A percentile compares a stretch with the other conserved stretches of the same genome.
phyloP scores from a whole-genome alignment of 2,329 filamentous ascomycete species.

The Fusarium keratoplasticum region DNA sequence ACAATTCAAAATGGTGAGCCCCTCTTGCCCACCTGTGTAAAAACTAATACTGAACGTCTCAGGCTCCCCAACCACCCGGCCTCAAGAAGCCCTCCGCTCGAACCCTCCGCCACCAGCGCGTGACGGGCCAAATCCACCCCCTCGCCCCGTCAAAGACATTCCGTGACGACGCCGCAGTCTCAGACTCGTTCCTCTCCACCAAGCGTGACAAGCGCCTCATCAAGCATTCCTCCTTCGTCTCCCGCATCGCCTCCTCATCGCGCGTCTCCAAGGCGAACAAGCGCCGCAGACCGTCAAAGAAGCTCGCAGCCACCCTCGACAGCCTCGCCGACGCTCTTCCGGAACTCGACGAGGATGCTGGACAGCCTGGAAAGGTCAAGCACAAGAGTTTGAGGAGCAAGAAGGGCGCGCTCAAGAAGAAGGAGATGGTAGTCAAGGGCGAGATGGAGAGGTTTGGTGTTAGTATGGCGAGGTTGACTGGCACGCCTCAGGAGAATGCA shows the following conservation, averaged over 20 bases:
- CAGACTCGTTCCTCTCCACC: conserved; percentile 72
- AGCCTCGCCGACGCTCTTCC: conserved; percentile 85
- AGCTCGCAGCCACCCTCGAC: conserved; percentile 80
- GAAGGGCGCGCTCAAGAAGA: conserved; percentile 85
- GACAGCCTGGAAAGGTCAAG: conserved; percentile 69
- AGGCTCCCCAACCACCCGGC: conserved; percentile 50
- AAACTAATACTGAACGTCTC: neutral
- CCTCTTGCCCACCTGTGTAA: rapidly evolving
- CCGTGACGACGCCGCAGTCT: conserved; percentile 62
- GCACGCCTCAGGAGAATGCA: conserved; percentile 45
- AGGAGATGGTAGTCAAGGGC: conserved; percentile 80
- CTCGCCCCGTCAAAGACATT: conserved; percentile 64
- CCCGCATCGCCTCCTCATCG: conserved; percentile 79
- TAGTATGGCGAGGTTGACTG: conserved; percentile 81
- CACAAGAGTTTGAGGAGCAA: conserved; percentile 80
- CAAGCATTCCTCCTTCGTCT: conserved; percentile 83
- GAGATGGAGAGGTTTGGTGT: conserved; percentile 88
- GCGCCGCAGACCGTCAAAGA: conserved; percentile 74
- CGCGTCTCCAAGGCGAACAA: conserved; percentile 38
- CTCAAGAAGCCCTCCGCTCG: conserved; percentile 69
- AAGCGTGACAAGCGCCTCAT: conserved; percentile 89
- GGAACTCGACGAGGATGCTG: conserved; percentile 63
- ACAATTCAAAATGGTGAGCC: conserved; percentile 36
- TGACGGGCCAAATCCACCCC: conserved; percentile 61
- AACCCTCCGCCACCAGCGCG: conserved; percentile 64